Evolutionary conservation across 2,329 filamentous ascomycete species (phyloP), one percentile per base, ranked within the genome.

Genomic region (Penicillium brevicompactum): DNA sequence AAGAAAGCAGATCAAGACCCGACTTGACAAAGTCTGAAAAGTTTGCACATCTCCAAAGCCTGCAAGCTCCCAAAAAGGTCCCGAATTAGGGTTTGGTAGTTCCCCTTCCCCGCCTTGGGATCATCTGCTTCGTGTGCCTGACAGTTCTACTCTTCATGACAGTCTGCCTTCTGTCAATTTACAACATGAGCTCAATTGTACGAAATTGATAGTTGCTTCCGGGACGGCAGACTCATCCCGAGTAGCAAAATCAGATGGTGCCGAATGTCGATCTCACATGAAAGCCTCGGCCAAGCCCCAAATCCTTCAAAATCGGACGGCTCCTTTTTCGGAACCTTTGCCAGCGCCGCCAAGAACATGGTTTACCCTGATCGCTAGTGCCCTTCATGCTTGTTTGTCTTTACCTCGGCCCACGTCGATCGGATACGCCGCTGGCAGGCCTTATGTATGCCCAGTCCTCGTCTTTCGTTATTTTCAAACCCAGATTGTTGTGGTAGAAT

Each of bases 201-300:
- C 5, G n/a, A 27, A 8, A 27, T 27, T 8, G 8, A 27, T 5
- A 27, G 24, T 27, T 27, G 24, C 8, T 27, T 27, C 8, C 24
- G 24, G 24, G 24, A 38, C 30, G 30, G 30, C 16, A 31, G 10
- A 21, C n/a, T 13, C 14, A 13, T 31, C 49, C 51, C 40, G 46
- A 50, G 42, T 18, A 10, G 30, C 7, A 32, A 14, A 1, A 50
- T 54, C 40, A 49, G 21, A 51, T 50, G 51, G 49, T 48, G n/a
- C 40, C 24, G 27, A 43, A 22, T 53, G 61, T 61, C 61, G 62
- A 65, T 65, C 61, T 65, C 62, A 64, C 61, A 64, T 64, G 62
- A 56, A 51, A 47, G 43, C 44, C 47, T 51, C 51, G 46, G 51
- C 46, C 54, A 57, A 52, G 46, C 10, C 31, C 46, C 46, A 46